Conservation (phyloP, 148 eudicot species). For the Rheum nobile region DNA sequence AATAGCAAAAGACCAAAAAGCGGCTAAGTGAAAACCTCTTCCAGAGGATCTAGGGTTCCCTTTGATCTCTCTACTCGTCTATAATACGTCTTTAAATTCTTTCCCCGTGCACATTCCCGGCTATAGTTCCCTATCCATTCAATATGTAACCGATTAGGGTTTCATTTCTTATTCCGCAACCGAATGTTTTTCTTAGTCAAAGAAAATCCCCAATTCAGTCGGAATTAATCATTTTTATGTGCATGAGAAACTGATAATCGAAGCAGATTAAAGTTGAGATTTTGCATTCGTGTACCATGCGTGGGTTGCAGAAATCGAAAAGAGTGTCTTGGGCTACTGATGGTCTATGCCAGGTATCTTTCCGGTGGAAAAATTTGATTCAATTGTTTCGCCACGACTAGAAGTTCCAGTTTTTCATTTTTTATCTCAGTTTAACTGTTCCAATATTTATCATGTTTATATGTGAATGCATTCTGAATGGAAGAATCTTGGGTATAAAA, state of each 20-base stretch:
- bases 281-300: conserved; percentile 27
- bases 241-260: not conserved
- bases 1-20: too few relatives aligned
- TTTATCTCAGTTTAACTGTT: not conserved
- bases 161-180: not conserved
- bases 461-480: not conserved
- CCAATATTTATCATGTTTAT: not conserved
- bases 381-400: not conserved
- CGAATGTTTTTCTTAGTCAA: too few relatives aligned
- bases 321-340: conserved; percentile 67
- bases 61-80: conserved; percentile 10
- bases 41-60: conserved; percentile 27
- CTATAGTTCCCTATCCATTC: too few relatives aligned
- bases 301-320: conserved; percentile 59
- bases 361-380: not conserved
- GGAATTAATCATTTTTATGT: not conserved
- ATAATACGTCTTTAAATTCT: not conserved
- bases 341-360: conserved; percentile 68
- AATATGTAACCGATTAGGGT: too few relatives aligned
- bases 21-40: not conserved
- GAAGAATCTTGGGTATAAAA: not conserved
- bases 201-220: not conserved
- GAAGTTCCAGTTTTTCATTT: not conserved
- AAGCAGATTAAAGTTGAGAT: conserved; percentile 8
- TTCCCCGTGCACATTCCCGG: too few relatives aligned